Conservation (phyloP, 1,284 basidiomycete genomes). For the Crucibulum cyathiforme region DNA sequence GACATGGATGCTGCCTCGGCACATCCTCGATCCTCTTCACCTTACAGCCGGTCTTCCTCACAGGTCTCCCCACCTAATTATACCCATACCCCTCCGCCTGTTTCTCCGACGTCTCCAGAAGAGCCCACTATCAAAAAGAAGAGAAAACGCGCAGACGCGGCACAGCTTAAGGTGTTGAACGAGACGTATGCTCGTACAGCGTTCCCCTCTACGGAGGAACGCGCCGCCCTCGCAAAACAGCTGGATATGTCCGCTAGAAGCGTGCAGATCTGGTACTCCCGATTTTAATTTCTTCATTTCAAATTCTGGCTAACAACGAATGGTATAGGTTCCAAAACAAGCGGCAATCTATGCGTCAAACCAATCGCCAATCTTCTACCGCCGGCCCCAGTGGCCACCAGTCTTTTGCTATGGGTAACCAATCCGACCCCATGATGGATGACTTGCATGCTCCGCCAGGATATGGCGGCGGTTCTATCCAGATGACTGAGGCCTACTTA, state of each 20-base stretch:
- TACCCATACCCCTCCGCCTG: constrained; percentile 35
- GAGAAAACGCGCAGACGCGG: constrained; percentile 80
- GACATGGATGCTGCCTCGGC: constrained; percentile 29
- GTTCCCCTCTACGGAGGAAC: constrained; percentile 84
- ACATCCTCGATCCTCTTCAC: constrained; percentile 47
- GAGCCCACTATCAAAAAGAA: constrained; percentile 83
- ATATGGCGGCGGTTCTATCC: constrained; percentile 43
- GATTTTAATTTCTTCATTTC: constrained; percentile 14
- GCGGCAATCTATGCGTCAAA: constrained; percentile 79
- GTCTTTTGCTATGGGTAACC: constrained; percentile 53
- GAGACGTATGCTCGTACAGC: constrained; percentile 80
- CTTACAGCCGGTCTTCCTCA: constrained; percentile 42
- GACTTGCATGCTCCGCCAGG: constrained; percentile 40
- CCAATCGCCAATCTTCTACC: constrained; percentile 65
- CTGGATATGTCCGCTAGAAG: constrained; percentile 83
- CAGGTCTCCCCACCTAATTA: constrained; percentile 35
- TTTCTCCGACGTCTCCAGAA: constrained; percentile 43
- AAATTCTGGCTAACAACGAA: constrained; percentile 16
- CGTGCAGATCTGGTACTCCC: constrained; percentile 79
- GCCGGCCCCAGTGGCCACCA: constrained; percentile 53
- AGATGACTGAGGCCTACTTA: constrained; percentile 46
- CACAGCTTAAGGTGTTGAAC: constrained; percentile 79
- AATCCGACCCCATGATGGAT: constrained; percentile 45
- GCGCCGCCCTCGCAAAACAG: constrained; percentile 73
- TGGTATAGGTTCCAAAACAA: constrained; percentile 81